A percentile compares a stretch with the other conserved stretches of the same genome.
Conservation (phyloP, 1,139 yeast genomes). For the Blastobotrys persicus region DNA sequence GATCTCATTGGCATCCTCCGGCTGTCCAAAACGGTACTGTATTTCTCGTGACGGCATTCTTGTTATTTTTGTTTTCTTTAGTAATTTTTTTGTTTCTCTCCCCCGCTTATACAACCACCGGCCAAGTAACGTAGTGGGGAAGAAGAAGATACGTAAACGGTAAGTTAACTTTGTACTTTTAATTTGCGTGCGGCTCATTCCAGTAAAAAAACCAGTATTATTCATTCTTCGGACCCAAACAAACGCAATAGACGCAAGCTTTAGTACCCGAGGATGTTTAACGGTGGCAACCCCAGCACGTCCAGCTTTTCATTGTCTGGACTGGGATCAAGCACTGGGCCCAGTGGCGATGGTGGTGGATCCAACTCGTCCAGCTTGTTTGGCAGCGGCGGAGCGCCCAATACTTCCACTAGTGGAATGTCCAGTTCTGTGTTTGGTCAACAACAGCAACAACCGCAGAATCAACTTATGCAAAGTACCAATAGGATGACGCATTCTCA, state of each 20-base stretch:
- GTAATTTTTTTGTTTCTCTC: too few relatives aligned
- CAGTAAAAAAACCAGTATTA: background rate
- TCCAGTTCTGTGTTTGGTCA: constrained; percentile 11
- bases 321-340: constrained; percentile 2
- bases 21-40: background rate
- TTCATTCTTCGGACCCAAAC: background rate
- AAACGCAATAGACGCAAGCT: background rate
- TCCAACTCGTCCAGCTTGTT: constrained; percentile 6
- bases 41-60: background rate
- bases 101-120: too few relatives aligned
- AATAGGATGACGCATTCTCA: constrained; percentile 27
- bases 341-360: constrained; percentile 2
- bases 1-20: background rate
- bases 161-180: background rate
- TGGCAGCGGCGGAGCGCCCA: constrained; percentile 10
- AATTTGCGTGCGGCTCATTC: background rate
- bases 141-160: too few relatives aligned
- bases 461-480: constrained; percentile 12
- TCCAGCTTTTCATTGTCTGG: constrained; percentile 6
- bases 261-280: background rate
- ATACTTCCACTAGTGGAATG: background rate
- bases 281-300: background rate
- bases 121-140: too few relatives aligned
- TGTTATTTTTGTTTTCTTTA: background rate
- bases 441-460: constrained; percentile 23